A percentile compares a stretch with the other conserved stretches of the same genome.
Evolutionary conservation across 2,329 filamentous ascomycete species (phyloP).

Genomic region (Dothiorella sarmentorum): DNA sequence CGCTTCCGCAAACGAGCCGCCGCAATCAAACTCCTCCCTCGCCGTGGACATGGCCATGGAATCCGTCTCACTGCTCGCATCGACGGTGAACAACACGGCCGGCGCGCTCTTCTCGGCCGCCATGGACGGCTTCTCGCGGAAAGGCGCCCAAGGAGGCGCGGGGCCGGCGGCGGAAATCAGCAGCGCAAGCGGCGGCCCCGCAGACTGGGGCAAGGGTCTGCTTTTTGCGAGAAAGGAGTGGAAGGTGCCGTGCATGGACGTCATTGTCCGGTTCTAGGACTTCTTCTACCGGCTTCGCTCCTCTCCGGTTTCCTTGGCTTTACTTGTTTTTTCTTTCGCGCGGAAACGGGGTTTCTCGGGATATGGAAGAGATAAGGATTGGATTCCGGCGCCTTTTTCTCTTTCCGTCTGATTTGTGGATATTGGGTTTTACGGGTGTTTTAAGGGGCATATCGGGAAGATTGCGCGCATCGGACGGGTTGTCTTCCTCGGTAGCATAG

Average conservation of each 20-base stretch:
- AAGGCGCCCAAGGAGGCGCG: conserved; percentile 22
- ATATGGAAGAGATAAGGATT: neutral
- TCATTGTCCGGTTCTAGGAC: conserved; percentile 72
- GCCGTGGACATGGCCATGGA: conserved; percentile 26
- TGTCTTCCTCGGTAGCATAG: conserved; percentile 15
- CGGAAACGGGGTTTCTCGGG: no score
- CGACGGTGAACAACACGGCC: conserved; percentile 65
- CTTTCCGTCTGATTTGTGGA: neutral
- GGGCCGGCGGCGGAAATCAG: no score
- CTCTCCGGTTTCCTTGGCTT: no score
- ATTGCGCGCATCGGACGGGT: neutral
- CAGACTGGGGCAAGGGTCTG: conserved; percentile 54
- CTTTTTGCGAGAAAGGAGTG: conserved; percentile 81
- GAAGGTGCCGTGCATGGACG: conserved; percentile 86
- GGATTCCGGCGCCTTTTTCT: neutral
- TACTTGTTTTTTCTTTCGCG: no score
- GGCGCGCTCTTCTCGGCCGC: conserved; percentile 64
- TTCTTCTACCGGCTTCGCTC: neutral
- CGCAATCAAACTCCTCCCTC: conserved; percentile 30
- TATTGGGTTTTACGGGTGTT: neutral
- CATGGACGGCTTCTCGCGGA: conserved; percentile 54
- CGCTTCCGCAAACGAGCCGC: conserved; percentile 19
- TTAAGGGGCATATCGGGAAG: neutral
- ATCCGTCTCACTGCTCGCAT: conserved; percentile 35
- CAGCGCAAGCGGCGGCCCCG: neutral